Evolutionary conservation across 1,284 basidiomycete species (phyloP), one percentile per base, ranked within the genome.

Genomic region (Tylopilus sp.): DNA sequence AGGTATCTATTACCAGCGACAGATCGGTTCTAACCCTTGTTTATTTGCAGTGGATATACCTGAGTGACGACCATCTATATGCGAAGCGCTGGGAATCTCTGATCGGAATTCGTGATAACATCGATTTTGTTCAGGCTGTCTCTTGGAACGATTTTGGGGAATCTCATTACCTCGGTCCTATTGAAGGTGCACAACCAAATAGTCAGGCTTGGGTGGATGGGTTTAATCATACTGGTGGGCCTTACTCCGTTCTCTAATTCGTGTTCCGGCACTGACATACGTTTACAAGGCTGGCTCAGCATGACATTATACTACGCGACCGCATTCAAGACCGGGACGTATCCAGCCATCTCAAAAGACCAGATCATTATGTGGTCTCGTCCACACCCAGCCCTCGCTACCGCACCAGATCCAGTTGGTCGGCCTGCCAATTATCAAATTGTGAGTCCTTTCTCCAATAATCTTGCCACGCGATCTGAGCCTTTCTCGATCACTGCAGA

Each of bases 301-400:
- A 80, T 93, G 73, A 90, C 89, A 17, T 81, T 80, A 39, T 93
- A 92, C 82, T 94, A 93, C 74, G 85, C 90, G 10, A 83, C 85
- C 12, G 90, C 89, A 3, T 95, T 90, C 85, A 94, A 93, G 83
- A 91, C 87, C 17, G 93, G 93, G 50, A 71, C 77, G 10, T 91
- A 87, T 74, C 92, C 93, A 16, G 50, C 80, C 17, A 85, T 93
- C 73, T 81, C 84, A 37, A 82, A 88, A 74, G 93, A 94, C 78
- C 82, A 86, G 73, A 82, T 94, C 67, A 80, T 89, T 74, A 84
- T 93, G 81, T 93, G 90, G 90, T 87, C 90, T 54, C 86, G 93
- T 66, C 88, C 92, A 21, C 93, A 94, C 74, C 83, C 90, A 19
- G 83, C 84, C 64, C 77, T 83, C 53, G 92, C 91, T 14, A 78